Evolutionary conservation across 2,329 filamentous ascomycete genomes (phyloP), one percentile per base, ranked within the genome.

Genomic region (Parasarocladium wereldwijsianum): DNA sequence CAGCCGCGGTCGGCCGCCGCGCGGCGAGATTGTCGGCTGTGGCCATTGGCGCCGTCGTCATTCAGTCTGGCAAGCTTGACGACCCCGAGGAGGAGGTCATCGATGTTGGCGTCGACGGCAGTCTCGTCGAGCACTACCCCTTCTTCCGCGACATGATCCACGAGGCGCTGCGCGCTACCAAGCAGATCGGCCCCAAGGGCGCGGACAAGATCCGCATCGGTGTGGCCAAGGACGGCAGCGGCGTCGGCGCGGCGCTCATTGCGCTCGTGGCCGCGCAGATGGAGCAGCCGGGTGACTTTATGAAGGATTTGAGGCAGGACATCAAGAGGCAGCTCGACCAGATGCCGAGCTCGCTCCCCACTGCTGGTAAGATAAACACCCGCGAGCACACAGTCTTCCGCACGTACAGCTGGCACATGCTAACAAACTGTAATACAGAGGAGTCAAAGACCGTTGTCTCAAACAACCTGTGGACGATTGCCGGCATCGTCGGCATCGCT

Each of bases 161-260:
- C 37, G 81, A 93, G 47, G 82, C 82, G 6, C 63, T 96, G 35
- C 61, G 74, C 29, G 73, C 71, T 33, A 73, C 93, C 31, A 68
- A 83, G 11, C 73, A 78, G 36, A 80, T 96, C 43, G 87, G 87
- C 4, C 58, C 64, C 26, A 61, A 68, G 34, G 85, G 86, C 8
- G 85, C 92, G 40, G 78, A 81, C 57, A 81, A 76, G 55, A 81
- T 98, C 40, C 70, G 84, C 34, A 94, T 98, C 45, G 90, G 87
- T 14, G 90, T 96, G 46, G 90, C 90, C 37, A 94, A 93, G 64
- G 90, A 98, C 50, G 90, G 90, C 27, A 90, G 81, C 39, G 90
- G 55, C 35, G 55, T 58, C 14, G 90, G 90, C 31, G 90, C 90
- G 3, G 90, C 90, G 23, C 60, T 98, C 43, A 96, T 96, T 55